phyloP scores from a whole-genome alignment of 257 asterid genomes.

The Vinca minor region DNA sequence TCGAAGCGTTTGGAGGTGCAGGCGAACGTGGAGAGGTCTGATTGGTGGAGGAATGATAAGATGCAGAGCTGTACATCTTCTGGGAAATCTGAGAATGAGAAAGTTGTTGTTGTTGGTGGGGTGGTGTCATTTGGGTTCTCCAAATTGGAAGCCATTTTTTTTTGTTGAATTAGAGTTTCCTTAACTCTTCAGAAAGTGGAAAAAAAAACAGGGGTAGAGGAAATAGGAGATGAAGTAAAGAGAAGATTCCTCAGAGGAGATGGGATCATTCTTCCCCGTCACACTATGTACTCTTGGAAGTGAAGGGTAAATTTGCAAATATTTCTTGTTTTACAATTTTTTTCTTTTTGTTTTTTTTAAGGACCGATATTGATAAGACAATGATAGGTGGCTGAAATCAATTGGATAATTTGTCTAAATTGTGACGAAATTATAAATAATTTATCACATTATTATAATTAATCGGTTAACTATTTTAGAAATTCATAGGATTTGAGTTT shows the following conservation, averaged over 20 bases:
- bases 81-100: slow-evolving; percentile 72
- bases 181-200: background rate
- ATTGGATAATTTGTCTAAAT: too few relatives aligned
- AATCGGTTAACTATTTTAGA: too few relatives aligned
- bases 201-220: background rate
- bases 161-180: background rate
- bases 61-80: slow-evolving; percentile 88
- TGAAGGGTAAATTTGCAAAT: too few relatives aligned
- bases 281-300: too few relatives aligned
- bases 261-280: slow-evolving; percentile 16
- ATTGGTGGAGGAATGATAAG: slow-evolving; percentile 62
- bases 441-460: too few relatives aligned
- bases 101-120: background rate
- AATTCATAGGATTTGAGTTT: too few relatives aligned
- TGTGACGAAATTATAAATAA: too few relatives aligned
- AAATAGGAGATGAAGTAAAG: background rate
- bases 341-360: too few relatives aligned
- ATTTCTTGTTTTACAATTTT: too few relatives aligned
- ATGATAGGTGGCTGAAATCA: too few relatives aligned
- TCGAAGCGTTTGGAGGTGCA: slow-evolving; percentile 62
- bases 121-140: too few relatives aligned
- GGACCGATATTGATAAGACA: too few relatives aligned
- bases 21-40: slow-evolving; percentile 59
- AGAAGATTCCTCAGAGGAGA: slow-evolving; percentile 9
- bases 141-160: slow-evolving; percentile 1